Percentiles rank a stretch among this genome's conserved stretches.
These are phyloP conservation scores for Infundibulicybe gibba DNA, from an alignment of 768 basidiomycete genomes.

Conservation along the genomic window DNA sequence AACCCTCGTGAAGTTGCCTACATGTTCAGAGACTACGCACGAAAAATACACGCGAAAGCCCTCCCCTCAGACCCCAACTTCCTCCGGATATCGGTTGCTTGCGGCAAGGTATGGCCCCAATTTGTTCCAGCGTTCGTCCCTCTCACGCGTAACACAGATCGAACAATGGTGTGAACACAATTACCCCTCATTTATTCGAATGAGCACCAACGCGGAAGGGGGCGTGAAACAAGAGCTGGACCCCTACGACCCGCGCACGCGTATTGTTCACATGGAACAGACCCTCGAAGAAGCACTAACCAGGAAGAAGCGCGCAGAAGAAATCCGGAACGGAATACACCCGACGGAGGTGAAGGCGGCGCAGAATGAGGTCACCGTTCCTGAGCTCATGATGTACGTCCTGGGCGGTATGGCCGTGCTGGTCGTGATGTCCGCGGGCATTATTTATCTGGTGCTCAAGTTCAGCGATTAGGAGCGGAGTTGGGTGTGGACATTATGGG, in stretches of 20 bases:
- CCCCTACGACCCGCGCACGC: conserved; percentile 52
- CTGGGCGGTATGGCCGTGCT: conserved; percentile 10
- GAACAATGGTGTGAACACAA: conserved; percentile 93
- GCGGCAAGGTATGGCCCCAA: conserved; percentile 61
- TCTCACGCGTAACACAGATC: conserved; percentile 45
- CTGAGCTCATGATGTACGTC: conserved; percentile 27
- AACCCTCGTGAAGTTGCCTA: conserved; percentile 90
- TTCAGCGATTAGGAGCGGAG: no score
- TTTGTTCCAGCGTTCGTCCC: not conserved
- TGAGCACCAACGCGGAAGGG: conserved; percentile 19
- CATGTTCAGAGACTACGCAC: conserved; percentile 81
- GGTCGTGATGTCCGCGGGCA: conserved; percentile 4
- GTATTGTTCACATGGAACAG: conserved; percentile 42
- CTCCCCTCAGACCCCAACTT: conserved; percentile 83
- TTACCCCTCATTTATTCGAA: conserved; percentile 85
- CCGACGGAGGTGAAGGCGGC: not conserved
- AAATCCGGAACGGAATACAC: conserved; percentile 14
- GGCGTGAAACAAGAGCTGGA: conserved; percentile 30
- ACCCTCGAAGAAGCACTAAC: conserved; percentile 33
- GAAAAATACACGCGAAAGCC: conserved; percentile 80
- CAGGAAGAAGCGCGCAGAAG: conserved; percentile 24
- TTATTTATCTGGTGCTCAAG: conserved; percentile 10
- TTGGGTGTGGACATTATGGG: no score
- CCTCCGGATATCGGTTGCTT: conserved; percentile 77
- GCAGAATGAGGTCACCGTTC: conserved; percentile 11